Conservation (phyloP, 345 rosid species). For the Streptanthus diversifolius region DNA sequence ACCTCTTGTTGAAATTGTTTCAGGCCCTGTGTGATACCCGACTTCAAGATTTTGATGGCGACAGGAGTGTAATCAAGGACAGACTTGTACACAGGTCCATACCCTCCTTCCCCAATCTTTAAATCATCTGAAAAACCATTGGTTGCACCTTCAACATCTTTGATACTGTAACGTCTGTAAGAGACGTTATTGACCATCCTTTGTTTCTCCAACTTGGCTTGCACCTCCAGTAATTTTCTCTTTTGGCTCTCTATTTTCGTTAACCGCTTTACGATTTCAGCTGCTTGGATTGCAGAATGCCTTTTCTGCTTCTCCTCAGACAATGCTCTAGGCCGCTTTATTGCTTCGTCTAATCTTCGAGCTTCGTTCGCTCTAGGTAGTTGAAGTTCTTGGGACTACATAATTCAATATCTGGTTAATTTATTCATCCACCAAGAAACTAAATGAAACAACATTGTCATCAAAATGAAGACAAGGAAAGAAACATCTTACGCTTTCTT, state of each 20-base stretch:
- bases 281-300: constrained; percentile 44
- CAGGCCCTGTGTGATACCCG: constrained; percentile 64
- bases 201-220: constrained; percentile 36
- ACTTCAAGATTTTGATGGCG: constrained; percentile 69
- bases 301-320: constrained; percentile 41
- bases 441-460: not conserved
- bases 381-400: constrained; percentile 37
- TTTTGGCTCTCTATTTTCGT: constrained; percentile 46
- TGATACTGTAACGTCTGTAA: constrained; percentile 52
- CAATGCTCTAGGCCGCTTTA: constrained; percentile 39
- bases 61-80: constrained; percentile 51
- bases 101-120: constrained; percentile 92
- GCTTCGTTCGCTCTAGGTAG: constrained; percentile 26
- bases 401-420: not conserved
- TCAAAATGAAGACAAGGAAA: constrained; percentile 5
- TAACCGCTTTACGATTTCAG: constrained; percentile 33
- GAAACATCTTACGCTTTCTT: constrained; percentile 42
- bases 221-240: constrained; percentile 44
- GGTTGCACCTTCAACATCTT: constrained; percentile 66
- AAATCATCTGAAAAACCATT: constrained; percentile 40
- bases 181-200: constrained; percentile 19
- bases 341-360: constrained; percentile 35
- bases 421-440: not conserved
- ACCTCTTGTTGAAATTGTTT: constrained; percentile 82
- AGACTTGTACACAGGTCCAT: constrained; percentile 70